A percentile compares a stretch with the other conserved stretches of the same genome.
These are phyloP conservation scores for Fusarium pseudoanthophilum DNA, from an alignment of 2,329 filamentous ascomycete genomes.

Conservation along the genomic window DNA sequence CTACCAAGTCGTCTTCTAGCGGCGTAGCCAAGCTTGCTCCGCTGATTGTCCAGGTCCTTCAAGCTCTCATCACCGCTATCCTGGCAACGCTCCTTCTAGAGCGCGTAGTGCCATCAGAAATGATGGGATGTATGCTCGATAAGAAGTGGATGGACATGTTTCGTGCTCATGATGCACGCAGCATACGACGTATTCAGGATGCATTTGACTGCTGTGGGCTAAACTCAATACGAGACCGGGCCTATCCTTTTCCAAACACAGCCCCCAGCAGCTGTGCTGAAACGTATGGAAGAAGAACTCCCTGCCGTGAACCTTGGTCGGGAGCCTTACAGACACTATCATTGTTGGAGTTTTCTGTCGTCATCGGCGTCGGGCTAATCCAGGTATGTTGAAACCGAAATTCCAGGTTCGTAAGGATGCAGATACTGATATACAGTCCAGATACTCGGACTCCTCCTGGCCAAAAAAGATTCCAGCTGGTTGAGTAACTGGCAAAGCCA, in stretches of 20 bases:
- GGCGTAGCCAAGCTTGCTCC: slow-evolving; percentile 44
- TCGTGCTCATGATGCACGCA: slow-evolving; percentile 57
- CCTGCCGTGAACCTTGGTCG: slow-evolving; percentile 68
- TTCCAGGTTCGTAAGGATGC: neutral
- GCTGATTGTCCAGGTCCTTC: slow-evolving; percentile 54
- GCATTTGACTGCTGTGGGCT: slow-evolving; percentile 74
- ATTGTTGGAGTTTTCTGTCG: slow-evolving; percentile 65
- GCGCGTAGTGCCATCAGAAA: slow-evolving; percentile 47
- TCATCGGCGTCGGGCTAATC: slow-evolving; percentile 62
- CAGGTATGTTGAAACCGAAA: slow-evolving; percentile 57
- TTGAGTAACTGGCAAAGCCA: slow-evolving; percentile 44
- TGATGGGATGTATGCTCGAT: slow-evolving; percentile 64
- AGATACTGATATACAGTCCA: slow-evolving; percentile 18
- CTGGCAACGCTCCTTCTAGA: slow-evolving; percentile 58
- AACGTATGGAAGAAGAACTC: slow-evolving; percentile 56
- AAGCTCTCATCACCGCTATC: slow-evolving; percentile 55
- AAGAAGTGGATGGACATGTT: slow-evolving; percentile 67
- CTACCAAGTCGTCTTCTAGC: slow-evolving; percentile 35
- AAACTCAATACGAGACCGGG: slow-evolving; percentile 65
- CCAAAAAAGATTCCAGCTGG: slow-evolving; percentile 46
- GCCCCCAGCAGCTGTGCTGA: slow-evolving; percentile 55
- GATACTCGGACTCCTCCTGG: slow-evolving; percentile 48
- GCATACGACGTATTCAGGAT: slow-evolving; percentile 72
- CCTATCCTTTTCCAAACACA: slow-evolving; percentile 67
- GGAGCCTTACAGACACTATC: slow-evolving; percentile 63